These are phyloP conservation scores for Populus tremula DNA, from an alignment of 345 rosid species.

Conservation along the genomic window DNA sequence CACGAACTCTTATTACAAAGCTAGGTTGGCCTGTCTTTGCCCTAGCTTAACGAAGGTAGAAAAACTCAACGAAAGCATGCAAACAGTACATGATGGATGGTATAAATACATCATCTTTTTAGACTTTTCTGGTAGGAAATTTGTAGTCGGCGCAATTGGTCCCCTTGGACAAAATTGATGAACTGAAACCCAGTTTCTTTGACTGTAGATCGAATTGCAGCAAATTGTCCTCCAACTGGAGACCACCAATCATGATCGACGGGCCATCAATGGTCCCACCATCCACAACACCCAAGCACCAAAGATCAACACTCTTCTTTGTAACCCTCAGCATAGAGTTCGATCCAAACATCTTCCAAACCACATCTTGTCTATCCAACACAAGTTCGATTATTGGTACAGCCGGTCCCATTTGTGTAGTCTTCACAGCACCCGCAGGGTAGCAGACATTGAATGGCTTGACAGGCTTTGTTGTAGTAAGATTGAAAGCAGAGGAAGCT, in stretches of 20 bases:
- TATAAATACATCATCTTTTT: too few species aligned
- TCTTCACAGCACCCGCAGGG: too few species aligned
- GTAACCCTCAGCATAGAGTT: neutral
- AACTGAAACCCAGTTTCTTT: neutral
- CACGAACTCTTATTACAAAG: too few species aligned
- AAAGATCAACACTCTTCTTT: too few species aligned
- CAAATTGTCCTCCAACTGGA: neutral
- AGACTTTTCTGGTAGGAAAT: neutral
- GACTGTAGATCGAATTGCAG: neutral
- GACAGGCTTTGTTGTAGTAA: neutral
- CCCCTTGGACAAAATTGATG: neutral
- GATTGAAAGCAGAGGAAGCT: conserved; percentile 14
- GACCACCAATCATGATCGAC: neutral
- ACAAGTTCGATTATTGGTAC: too few species aligned
- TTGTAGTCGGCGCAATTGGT: neutral
- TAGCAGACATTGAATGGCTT: too few species aligned
- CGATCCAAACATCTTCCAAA: neutral
- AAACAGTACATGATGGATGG: too few species aligned
- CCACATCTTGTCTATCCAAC: neutral
- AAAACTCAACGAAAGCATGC: too few species aligned
- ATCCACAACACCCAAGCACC: too few species aligned
- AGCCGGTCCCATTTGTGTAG: too few species aligned
- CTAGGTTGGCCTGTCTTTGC: too few species aligned
- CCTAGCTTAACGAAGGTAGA: too few species aligned
- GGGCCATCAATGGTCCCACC: neutral